phyloP scores from a whole-genome alignment of 1,139 yeast genomes.

The Fermentozyma sake region DNA sequence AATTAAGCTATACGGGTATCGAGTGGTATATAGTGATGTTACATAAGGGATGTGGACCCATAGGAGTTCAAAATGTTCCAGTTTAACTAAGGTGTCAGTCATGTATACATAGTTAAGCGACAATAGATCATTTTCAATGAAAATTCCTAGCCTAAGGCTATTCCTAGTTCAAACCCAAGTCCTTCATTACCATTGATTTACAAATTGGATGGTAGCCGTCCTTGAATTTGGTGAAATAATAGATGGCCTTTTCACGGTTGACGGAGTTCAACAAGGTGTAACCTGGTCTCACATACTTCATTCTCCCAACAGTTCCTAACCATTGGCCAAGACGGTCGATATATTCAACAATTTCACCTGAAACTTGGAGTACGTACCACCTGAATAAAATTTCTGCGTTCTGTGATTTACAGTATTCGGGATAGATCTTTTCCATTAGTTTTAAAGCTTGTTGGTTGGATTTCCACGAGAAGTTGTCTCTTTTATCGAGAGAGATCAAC shows the following conservation, averaged over 20 bases:
- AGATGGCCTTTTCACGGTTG: constrained; percentile 60
- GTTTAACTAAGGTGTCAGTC: too few species aligned
- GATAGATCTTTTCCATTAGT: constrained; percentile 43
- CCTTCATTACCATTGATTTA: constrained; percentile 72
- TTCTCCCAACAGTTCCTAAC: constrained; percentile 90
- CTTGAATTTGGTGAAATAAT: constrained; percentile 58
- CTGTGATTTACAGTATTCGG: constrained; percentile 42
- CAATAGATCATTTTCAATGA: too few species aligned
- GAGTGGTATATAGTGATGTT: too few species aligned
- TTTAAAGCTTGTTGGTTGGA: constrained; percentile 32
- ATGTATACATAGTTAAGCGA: too few species aligned
- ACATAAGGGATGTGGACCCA: too few species aligned
- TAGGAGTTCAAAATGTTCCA: too few species aligned
- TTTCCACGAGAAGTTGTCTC: constrained; percentile 32
- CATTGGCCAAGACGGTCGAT: constrained; percentile 64
- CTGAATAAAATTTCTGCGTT: constrained; percentile 83
- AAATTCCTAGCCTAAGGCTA: too few species aligned
- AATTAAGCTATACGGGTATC: too few species aligned
- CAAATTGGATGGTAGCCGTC: constrained; percentile 81
- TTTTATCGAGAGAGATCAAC: constrained; percentile 36
- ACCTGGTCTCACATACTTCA: constrained; percentile 92
- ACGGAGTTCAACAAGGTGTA: constrained; percentile 61
- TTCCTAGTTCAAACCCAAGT: constrained; percentile 38
- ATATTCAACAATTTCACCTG: constrained; percentile 40
- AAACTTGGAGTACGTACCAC: constrained; percentile 63